Conservation (phyloP, 2,329 filamentous ascomycete species). For the Leptosphaerulina australis region DNA sequence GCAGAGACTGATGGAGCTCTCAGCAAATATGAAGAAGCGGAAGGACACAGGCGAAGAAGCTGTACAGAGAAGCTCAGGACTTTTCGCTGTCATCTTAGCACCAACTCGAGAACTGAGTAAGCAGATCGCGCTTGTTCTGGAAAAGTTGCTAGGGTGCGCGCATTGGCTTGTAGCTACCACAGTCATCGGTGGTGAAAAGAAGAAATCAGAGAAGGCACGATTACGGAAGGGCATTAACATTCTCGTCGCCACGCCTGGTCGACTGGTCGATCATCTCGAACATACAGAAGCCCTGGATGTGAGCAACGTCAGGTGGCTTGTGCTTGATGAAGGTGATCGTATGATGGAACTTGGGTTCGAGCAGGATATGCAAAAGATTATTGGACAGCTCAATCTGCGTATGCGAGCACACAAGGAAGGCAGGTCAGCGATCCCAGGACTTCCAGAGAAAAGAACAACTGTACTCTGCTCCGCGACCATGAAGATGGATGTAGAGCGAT, state of each 20-base stretch:
- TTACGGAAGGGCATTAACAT: constrained; percentile 95
- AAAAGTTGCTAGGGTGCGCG: constrained; percentile 83
- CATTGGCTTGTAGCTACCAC: constrained; percentile 94
- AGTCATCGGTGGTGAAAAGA: constrained; percentile 74
- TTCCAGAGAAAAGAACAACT: constrained; percentile 80
- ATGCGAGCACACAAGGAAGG: constrained; percentile 64
- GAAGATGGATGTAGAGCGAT: constrained; percentile 94
- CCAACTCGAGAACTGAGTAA: constrained; percentile 93
- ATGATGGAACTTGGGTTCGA: constrained; percentile 98
- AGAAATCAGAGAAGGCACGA: constrained; percentile 87
- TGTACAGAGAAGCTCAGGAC: constrained; percentile 81
- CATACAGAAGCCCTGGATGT: constrained; percentile 90
- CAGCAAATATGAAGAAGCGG: constrained; percentile 55
- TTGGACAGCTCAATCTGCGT: constrained; percentile 75
- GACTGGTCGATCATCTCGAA: constrained; percentile 87
- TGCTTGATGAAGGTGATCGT: constrained; percentile 95
- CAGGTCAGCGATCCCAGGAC: constrained; percentile 64
- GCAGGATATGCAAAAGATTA: constrained; percentile 86
- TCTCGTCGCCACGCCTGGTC: constrained; percentile 89
- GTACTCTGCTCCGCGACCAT: constrained; percentile 95
- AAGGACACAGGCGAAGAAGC: constrained; percentile 42
- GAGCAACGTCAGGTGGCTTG: constrained; percentile 87
- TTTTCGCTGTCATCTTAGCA: constrained; percentile 93
- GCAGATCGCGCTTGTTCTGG: constrained; percentile 87
- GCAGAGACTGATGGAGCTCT: constrained; percentile 81